These are phyloP conservation scores for Claviceps capensis DNA, from an alignment of 2,329 filamentous ascomycete species.

Conservation along the genomic window DNA sequence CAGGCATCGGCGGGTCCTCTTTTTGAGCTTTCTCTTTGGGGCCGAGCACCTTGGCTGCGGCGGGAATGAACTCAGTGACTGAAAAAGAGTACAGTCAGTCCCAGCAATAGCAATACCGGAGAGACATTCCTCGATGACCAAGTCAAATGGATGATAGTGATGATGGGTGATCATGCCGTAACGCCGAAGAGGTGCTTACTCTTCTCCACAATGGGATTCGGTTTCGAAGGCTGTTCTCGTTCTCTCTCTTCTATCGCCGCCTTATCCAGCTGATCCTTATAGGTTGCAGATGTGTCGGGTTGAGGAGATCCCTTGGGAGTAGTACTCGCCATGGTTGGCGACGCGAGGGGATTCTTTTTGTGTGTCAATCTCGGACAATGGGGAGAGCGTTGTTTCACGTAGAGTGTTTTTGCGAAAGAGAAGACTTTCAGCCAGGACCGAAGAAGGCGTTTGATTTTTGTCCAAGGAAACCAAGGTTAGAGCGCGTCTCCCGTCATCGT, in stretches of 20 bases:
- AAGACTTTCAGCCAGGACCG: background rate
- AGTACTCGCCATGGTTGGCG: constrained; percentile 6
- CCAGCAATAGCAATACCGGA: background rate
- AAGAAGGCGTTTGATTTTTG: background rate
- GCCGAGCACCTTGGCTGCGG: constrained; percentile 27
- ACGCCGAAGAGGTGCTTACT: constrained; percentile 15
- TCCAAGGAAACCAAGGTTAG: background rate
- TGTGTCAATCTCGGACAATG: background rate
- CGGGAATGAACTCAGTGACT: constrained; percentile 32
- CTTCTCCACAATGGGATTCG: constrained; percentile 28
- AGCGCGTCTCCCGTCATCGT: too few relatives aligned
- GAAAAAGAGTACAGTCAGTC: background rate
- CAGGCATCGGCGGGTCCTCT: constrained; percentile 12
- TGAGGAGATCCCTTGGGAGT: background rate
- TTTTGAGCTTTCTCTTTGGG: constrained; percentile 14
- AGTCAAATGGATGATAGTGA: background rate
- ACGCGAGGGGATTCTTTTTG: background rate
- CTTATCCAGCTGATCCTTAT: constrained; percentile 32
- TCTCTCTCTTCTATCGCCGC: constrained; percentile 22
- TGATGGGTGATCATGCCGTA: too few relatives aligned
- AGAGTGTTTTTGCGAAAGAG: background rate
- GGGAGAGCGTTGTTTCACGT: background rate
- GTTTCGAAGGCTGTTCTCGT: constrained; percentile 12
- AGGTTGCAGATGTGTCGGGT: constrained; percentile 14
- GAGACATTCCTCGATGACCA: background rate